phyloP scores from a whole-genome alignment of 345 rosid species.

The Lagerstroemia speciosa region DNA sequence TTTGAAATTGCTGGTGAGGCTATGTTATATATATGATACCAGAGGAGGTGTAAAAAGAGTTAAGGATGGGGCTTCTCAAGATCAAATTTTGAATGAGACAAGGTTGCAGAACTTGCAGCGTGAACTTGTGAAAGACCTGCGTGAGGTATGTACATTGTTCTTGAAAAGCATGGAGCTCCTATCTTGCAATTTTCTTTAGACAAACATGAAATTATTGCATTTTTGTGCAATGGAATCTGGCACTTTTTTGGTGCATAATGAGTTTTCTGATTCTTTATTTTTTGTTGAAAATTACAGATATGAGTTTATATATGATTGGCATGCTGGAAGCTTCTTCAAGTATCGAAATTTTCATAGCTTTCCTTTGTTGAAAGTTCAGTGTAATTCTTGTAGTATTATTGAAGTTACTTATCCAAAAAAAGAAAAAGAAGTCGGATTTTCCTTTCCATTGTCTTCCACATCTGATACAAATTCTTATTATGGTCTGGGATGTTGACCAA shows the following conservation, averaged over 20 bases:
- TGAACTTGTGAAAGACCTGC: constrained; percentile 81
- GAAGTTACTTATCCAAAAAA: too few species aligned
- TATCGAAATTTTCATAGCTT: not conserved
- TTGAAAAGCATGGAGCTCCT: not conserved
- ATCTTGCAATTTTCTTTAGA: not conserved
- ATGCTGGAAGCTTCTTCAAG: not conserved
- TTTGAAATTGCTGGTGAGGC: constrained; percentile 84
- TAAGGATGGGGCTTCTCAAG: constrained; percentile 98
- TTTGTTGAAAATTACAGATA: not conserved
- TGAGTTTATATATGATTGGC: not conserved
- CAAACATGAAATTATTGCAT: not conserved
- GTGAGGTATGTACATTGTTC: constrained; percentile 46
- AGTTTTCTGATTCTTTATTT: not conserved
- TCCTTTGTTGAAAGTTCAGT: not conserved
- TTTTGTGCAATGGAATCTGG: not conserved
- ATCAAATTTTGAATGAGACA: constrained; percentile 89
- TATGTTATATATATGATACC: constrained; percentile 91
- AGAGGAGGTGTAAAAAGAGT: constrained; percentile 95
- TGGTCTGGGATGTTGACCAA: not conserved
- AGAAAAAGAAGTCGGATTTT: too few species aligned
- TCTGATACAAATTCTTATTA: not conserved
- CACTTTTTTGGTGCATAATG: not conserved
- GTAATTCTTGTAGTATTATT: not conserved
- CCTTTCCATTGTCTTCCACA: not conserved
- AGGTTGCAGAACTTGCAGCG: constrained; percentile 87